A percentile compares a stretch with the other conserved stretches of the same genome.
These are phyloP conservation scores for Malassezia equina DNA, from an alignment of 1,284 basidiomycete genomes.

Conservation along the genomic window DNA sequence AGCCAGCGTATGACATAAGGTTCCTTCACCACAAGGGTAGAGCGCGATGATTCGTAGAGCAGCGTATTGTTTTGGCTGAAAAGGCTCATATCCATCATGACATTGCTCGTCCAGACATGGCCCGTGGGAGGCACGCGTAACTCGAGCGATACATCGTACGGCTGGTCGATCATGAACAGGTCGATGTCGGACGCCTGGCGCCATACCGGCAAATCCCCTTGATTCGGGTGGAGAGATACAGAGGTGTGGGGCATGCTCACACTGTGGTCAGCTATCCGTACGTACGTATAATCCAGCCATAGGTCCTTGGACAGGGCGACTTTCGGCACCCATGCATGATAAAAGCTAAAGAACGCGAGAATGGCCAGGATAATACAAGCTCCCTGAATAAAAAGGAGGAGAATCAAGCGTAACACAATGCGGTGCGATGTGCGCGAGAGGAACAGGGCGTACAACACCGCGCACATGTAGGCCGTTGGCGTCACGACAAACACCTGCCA, in stretches of 20 bases:
- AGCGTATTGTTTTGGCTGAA: neutral
- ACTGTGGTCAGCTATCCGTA: conserved; percentile 1
- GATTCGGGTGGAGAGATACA: conserved; percentile 19
- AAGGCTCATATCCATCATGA: conserved; percentile 39
- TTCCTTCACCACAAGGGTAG: conserved; percentile 9
- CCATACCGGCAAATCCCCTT: conserved; percentile 18
- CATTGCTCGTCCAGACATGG: conserved; percentile 36
- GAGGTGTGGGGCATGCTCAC: conserved; percentile 17
- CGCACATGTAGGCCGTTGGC: neutral
- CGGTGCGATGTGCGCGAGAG: conserved; percentile 39
- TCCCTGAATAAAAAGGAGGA: conserved; percentile 35
- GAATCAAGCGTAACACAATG: conserved; percentile 32
- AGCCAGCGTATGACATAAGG: conserved; percentile 13
- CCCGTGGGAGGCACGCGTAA: conserved; percentile 35
- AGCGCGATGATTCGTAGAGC: conserved; percentile 2
- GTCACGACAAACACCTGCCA: neutral
- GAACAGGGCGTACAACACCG: conserved; percentile 19
- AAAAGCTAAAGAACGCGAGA: conserved; percentile 41
- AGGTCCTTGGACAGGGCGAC: conserved; percentile 32
- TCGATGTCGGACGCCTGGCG: conserved; percentile 14
- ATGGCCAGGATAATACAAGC: conserved; percentile 31
- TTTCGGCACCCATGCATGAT: conserved; percentile 43
- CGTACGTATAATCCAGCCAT: conserved; percentile 30
- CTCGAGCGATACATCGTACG: conserved; percentile 44
- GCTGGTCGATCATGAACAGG: conserved; percentile 36